These are phyloP conservation scores for Trichomonas vaginalis DNA, from an alignment of 208 protist species.

Conservation along the genomic window DNA sequence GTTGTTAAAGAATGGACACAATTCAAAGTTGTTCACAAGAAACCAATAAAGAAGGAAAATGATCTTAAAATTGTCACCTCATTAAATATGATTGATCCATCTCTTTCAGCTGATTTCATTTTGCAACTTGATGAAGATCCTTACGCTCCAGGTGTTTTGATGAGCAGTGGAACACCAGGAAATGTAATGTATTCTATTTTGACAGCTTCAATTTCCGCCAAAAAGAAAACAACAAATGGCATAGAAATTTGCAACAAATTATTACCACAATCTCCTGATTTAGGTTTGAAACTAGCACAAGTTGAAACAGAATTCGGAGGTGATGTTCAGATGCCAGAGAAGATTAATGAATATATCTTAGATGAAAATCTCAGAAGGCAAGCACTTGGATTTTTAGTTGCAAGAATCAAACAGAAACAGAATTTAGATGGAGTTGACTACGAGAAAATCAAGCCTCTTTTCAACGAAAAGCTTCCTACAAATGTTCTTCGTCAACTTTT, in stretches of 20 bases:
- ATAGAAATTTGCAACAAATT: background rate
- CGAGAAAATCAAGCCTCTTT: background rate
- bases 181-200: background rate
- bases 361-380: background rate
- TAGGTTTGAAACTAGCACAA: background rate
- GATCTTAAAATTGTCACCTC: background rate
- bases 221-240: background rate
- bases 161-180: background rate
- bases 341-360: background rate
- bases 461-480: background rate
- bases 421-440: background rate
- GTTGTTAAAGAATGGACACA: background rate
- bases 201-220: background rate
- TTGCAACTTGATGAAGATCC: background rate
- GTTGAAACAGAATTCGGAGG: background rate
- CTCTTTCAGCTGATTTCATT: background rate
- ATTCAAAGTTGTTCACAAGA: background rate
- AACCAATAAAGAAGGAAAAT: background rate
- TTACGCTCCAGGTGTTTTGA: background rate
- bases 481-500: background rate
- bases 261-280: background rate
- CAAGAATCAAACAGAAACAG: background rate
- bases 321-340: background rate
- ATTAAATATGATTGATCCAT: background rate
- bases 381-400: background rate